These are phyloP conservation scores for Leishmania tarentolae DNA, from an alignment of 208 protist genomes.

Conservation along the genomic window DNA sequence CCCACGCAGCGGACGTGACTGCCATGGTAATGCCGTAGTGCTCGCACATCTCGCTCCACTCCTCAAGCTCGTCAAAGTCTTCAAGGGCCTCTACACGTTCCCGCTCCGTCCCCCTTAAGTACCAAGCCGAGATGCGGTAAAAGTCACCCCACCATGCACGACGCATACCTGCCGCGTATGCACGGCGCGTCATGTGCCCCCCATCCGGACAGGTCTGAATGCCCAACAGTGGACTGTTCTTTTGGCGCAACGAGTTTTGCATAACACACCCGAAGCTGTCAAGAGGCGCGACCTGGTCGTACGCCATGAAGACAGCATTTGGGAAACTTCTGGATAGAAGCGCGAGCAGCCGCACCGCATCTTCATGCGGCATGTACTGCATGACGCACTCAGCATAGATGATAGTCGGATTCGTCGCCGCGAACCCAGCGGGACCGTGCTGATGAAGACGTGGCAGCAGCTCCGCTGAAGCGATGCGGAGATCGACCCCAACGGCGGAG, in stretches of 20 bases:
- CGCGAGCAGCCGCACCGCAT: constrained; percentile 54
- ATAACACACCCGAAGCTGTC: constrained; percentile 91
- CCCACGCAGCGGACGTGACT: constrained; percentile 29
- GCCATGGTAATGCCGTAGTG: constrained; percentile 91
- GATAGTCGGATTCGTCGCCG: constrained; percentile 53
- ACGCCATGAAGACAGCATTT: constrained; percentile 68
- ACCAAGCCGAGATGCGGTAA: constrained; percentile 67
- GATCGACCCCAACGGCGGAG: constrained; percentile 71
- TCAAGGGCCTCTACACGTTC: constrained; percentile 74
- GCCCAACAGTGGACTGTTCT: constrained; percentile 76
- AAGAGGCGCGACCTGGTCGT: constrained; percentile 77
- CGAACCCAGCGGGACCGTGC: constrained; percentile 34
- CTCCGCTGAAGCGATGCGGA: constrained; percentile 44
- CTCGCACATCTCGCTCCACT: constrained; percentile 92
- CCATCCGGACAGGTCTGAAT: constrained; percentile 52
- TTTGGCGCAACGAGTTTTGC: constrained; percentile 59
- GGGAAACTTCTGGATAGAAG: constrained; percentile 55
- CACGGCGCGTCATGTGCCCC: constrained; percentile 51
- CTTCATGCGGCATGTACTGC: constrained; percentile 86
- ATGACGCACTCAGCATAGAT: constrained; percentile 93
- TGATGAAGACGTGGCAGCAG: constrained; percentile 40
- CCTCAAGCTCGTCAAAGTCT: constrained; percentile 88
- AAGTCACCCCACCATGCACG: constrained; percentile 75
- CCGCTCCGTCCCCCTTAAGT: constrained; percentile 51
- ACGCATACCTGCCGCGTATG: constrained; percentile 55